Percentiles rank a stretch among this genome's conserved stretches.
These are phyloP conservation scores for Corallochytrium limacisporum DNA, from an alignment of 78 protist genomes.

Conservation along the genomic window DNA sequence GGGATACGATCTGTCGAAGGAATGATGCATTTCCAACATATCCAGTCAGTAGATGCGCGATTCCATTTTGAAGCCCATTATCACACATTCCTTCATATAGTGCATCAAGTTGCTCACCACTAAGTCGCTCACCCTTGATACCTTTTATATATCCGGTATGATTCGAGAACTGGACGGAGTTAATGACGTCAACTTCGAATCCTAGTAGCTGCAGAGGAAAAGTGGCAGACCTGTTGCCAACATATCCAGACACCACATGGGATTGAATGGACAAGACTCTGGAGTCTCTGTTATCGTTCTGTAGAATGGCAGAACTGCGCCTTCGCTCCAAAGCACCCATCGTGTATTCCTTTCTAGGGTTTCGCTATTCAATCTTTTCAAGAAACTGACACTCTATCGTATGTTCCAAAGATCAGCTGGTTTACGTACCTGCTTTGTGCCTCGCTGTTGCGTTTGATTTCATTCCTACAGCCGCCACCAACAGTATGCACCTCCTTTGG, in stretches of 20 bases:
- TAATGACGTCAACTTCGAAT: constrained; percentile 54
- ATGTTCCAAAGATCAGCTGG: too few species aligned
- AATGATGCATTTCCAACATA: not conserved
- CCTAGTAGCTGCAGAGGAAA: constrained; percentile 49
- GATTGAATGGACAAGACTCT: constrained; percentile 59
- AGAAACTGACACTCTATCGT: too few species aligned
- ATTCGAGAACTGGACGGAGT: constrained; percentile 62
- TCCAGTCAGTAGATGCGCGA: not conserved
- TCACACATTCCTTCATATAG: constrained; percentile 32
- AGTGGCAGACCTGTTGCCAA: constrained; percentile 52
- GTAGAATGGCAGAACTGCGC: too few species aligned
- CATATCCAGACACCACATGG: constrained; percentile 66
- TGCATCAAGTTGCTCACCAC: constrained; percentile 31
- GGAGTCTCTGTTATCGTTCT: too few species aligned
- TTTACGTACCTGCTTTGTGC: too few species aligned
- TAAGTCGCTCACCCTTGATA: constrained; percentile 36
- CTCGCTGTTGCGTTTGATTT: too few species aligned
- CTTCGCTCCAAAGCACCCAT: too few species aligned
- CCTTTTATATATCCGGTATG: constrained; percentile 40
- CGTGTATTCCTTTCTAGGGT: too few species aligned
- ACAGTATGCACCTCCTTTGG: too few species aligned
- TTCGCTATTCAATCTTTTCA: too few species aligned
- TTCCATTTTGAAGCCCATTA: constrained; percentile 8
- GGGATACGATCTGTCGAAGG: not conserved
- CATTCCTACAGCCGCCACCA: too few species aligned